Conservation (phyloP, 2,329 filamentous ascomycete genomes). For the Coniosporium tulheliwenetii region DNA sequence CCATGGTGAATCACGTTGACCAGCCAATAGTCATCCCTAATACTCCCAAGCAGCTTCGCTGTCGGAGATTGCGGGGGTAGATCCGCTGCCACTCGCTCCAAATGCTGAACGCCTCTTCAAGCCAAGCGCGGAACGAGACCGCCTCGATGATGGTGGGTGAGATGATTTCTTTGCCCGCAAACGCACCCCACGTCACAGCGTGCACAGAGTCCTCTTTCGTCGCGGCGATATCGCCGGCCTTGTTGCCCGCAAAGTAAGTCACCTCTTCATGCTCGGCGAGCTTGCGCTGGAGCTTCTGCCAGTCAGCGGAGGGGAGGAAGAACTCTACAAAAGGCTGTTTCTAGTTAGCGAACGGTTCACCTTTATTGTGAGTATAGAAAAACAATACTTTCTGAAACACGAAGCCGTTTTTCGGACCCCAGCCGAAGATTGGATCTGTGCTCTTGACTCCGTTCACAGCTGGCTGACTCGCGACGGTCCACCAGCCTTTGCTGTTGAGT, state of each 20-base stretch:
- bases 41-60: slow-evolving; percentile 51
- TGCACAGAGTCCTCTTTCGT: slow-evolving; percentile 57
- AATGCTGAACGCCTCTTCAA: slow-evolving; percentile 89
- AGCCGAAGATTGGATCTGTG: slow-evolving; percentile 68
- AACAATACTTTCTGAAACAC: slow-evolving; percentile 67
- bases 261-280: slow-evolving; percentile 54
- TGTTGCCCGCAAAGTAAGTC: slow-evolving; percentile 79
- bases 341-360: not conserved
- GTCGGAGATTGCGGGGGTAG: slow-evolving; percentile 60
- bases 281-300: slow-evolving; percentile 47
- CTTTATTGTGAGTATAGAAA: not conserved
- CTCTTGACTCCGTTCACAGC: slow-evolving; percentile 77
- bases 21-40: slow-evolving; percentile 63
- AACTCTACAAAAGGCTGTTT: slow-evolving; percentile 74
- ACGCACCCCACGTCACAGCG: slow-evolving; percentile 93
- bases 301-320: slow-evolving; percentile 66
- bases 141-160: slow-evolving; percentile 95
- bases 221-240: slow-evolving; percentile 60
- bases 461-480: slow-evolving; percentile 91
- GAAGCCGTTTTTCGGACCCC: slow-evolving; percentile 84
- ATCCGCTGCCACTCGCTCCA: slow-evolving; percentile 89
- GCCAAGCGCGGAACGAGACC: slow-evolving; percentile 85
- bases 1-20: slow-evolving; percentile 83
- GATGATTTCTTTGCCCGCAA: slow-evolving; percentile 88
- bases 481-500: slow-evolving; percentile 77